Conservation (phyloP, 345 rosid species). For the Linum tenue region DNA sequence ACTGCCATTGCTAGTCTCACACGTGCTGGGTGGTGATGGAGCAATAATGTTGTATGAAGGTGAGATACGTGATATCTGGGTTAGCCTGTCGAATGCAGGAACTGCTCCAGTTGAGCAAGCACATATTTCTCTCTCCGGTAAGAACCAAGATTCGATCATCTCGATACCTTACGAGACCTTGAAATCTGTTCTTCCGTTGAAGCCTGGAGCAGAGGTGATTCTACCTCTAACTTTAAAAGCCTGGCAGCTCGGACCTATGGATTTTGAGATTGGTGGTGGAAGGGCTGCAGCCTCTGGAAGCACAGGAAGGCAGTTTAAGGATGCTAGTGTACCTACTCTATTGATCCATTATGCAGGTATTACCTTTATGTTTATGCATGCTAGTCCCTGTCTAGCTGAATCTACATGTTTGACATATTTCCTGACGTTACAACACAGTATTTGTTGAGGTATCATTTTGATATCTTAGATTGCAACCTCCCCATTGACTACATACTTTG, state of each 20-base stretch:
- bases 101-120: slow-evolving; percentile 87
- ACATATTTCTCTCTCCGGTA: slow-evolving; percentile 87
- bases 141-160: slow-evolving; percentile 86
- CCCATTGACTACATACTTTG: too few species aligned
- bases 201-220: slow-evolving; percentile 89
- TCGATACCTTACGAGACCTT: slow-evolving; percentile 64
- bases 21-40: slow-evolving; percentile 87
- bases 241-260: slow-evolving; percentile 68
- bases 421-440: too few species aligned
- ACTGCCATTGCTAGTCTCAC: slow-evolving; percentile 76
- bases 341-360: slow-evolving; percentile 90
- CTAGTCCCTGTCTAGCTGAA: neutral
- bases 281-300: slow-evolving; percentile 42
- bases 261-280: slow-evolving; percentile 46
- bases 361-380: neutral
- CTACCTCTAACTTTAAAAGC: slow-evolving; percentile 83
- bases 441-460: too few species aligned
- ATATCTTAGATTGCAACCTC: too few species aligned
- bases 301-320: slow-evolving; percentile 59
- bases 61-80: slow-evolving; percentile 73
- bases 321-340: slow-evolving; percentile 68
- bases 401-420: neutral
- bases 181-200: slow-evolving; percentile 74
- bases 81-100: slow-evolving; percentile 91
- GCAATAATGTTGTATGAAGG: slow-evolving; percentile 88